phyloP scores from a whole-genome alignment of 352 stramenopile genomes.

The Globisporangium cederbergense region DNA sequence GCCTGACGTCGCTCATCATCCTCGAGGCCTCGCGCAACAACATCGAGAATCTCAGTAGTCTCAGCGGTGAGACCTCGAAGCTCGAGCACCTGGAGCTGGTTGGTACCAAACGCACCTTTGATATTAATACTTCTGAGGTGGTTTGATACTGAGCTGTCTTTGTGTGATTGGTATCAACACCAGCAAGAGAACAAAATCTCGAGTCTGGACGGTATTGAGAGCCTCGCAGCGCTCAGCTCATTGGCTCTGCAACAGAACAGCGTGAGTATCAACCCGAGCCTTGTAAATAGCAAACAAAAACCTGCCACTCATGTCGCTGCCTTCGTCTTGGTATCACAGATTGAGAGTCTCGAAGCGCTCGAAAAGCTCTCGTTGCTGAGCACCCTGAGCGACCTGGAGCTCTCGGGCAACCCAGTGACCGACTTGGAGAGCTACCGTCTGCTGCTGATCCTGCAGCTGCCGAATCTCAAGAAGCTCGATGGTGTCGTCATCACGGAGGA shows the following conservation, averaged over 20 bases:
- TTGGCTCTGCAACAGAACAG: slow-evolving; percentile 62
- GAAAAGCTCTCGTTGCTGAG: slow-evolving; percentile 42
- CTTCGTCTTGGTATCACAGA: slow-evolving; percentile 21
- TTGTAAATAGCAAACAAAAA: background rate
- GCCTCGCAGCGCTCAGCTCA: slow-evolving; percentile 33
- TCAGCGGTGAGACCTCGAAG: slow-evolving; percentile 38
- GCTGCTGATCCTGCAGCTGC: slow-evolving; percentile 45
- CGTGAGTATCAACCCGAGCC: slow-evolving; percentile 21
- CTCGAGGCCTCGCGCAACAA: slow-evolving; percentile 57
- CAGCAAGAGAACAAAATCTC: slow-evolving; percentile 74
- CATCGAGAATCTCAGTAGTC: slow-evolving; percentile 39
- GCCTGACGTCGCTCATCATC: slow-evolving; percentile 39
- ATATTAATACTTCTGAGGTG: background rate
- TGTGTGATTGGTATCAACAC: background rate
- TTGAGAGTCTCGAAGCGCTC: slow-evolving; percentile 47
- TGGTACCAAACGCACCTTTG: slow-evolving; percentile 5
- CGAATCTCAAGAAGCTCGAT: slow-evolving; percentile 60
- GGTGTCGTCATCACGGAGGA: slow-evolving; percentile 48
- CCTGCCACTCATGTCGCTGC: background rate
- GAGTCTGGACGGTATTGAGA: slow-evolving; percentile 50
- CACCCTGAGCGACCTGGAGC: slow-evolving; percentile 37
- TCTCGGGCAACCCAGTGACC: slow-evolving; percentile 50
- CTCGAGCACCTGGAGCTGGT: slow-evolving; percentile 58
- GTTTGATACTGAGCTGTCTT: background rate
- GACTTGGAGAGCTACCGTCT: slow-evolving; percentile 57